Evolutionary conservation across 495 filamentous ascomycete genomes (phyloP).

Genomic region (Copromyces sp.): DNA sequence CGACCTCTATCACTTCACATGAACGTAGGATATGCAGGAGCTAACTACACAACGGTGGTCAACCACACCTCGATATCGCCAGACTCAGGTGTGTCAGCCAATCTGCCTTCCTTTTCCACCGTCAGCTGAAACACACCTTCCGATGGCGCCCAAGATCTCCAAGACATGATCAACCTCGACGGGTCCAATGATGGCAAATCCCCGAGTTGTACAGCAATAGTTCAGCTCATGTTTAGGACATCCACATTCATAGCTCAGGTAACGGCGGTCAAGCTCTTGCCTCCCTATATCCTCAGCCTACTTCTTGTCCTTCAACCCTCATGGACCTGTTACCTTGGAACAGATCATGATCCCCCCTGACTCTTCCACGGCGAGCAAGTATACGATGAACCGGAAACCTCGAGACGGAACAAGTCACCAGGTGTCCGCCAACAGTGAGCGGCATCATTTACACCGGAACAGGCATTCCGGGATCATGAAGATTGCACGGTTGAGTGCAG

Average conservation of each 20-base stretch:
- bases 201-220: not conserved
- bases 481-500: not conserved
- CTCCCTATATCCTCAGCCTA: not conserved
- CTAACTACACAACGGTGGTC: not conserved
- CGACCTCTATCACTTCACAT: not conserved
- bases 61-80: not conserved
- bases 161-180: not conserved
- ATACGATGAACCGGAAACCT: not conserved
- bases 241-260: not conserved
- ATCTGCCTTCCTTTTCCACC: not conserved
- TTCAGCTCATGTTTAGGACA: not conserved
- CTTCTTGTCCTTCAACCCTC: not conserved
- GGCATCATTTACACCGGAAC: not conserved
- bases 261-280: not conserved
- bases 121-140: not conserved
- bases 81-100: not conserved
- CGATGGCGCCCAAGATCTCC: not conserved
- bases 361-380: not conserved
- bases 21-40: not conserved
- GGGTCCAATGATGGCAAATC: not conserved
- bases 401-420: not conserved
- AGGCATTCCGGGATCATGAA: not conserved
- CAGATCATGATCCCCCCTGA: not conserved
- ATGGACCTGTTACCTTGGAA: not conserved
- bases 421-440: not conserved